Conservation (phyloP, 495 filamentous ascomycete species). For the Zalerion maritima region DNA sequence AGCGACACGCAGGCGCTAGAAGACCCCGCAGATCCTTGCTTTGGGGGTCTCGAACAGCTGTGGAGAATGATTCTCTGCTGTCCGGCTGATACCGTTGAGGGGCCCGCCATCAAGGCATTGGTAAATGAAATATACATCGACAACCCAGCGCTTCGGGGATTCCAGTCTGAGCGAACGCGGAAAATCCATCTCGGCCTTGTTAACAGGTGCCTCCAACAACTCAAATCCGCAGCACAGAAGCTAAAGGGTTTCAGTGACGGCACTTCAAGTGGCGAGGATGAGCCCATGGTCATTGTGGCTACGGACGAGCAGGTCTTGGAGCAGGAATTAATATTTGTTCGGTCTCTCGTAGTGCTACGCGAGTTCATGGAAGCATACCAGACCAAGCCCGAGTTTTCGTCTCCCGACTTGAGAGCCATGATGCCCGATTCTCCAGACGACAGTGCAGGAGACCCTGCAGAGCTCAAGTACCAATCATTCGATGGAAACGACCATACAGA, state of each 20-base stretch:
- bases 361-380: constrained; percentile 34
- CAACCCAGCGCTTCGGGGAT: constrained; percentile 25
- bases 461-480: constrained; percentile 60
- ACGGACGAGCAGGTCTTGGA: constrained; percentile 27
- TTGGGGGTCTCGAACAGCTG: constrained; percentile 57
- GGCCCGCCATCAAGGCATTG: constrained; percentile 49
- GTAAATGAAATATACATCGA: constrained; percentile 59
- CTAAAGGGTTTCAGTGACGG: constrained; percentile 35
- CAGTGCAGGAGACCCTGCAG: constrained; percentile 42
- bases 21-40: constrained; percentile 28
- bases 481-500: constrained; percentile 40
- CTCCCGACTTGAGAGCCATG: constrained; percentile 30
- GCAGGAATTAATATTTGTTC: constrained; percentile 47
- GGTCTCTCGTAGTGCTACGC: constrained; percentile 41
- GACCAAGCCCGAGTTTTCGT: constrained; percentile 29
- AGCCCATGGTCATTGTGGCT: constrained; percentile 33
- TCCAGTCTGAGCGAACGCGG: constrained; percentile 28
- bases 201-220: constrained; percentile 59
- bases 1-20: constrained; percentile 24
- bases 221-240: constrained; percentile 50
- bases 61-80: constrained; percentile 73
- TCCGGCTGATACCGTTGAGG: constrained; percentile 52
- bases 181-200: constrained; percentile 66
- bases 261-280: constrained; percentile 27
- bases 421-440: constrained; percentile 22